These are phyloP conservation scores for Bertia moriformis DNA, from an alignment of 2,329 filamentous ascomycete genomes.

Conservation along the genomic window DNA sequence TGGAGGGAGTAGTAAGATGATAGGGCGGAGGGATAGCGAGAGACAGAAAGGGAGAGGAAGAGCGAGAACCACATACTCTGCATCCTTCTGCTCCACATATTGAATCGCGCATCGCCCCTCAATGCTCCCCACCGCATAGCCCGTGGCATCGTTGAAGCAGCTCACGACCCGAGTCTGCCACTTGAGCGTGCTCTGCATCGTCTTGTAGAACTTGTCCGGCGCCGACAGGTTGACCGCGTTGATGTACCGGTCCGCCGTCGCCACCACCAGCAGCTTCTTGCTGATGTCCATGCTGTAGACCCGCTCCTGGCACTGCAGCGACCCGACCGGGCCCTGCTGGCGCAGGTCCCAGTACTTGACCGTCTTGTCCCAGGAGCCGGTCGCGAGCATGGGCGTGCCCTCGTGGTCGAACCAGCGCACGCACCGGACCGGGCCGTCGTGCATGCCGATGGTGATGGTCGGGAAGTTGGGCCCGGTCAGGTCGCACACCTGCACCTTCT, in stretches of 20 bases:
- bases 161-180: constrained; percentile 14
- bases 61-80: constrained; percentile 9
- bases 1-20: background rate
- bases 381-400: constrained; percentile 11
- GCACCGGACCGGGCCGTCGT: constrained; percentile 14
- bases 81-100: constrained; percentile 7
- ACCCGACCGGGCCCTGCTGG: constrained; percentile 25
- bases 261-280: constrained; percentile 12
- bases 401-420: constrained; percentile 16
- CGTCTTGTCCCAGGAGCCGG: constrained; percentile 38
- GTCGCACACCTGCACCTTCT: constrained; percentile 13
- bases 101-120: constrained; percentile 13
- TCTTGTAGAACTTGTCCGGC: constrained; percentile 7
- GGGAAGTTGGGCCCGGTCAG: constrained; percentile 10
- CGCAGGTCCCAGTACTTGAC: constrained; percentile 42
- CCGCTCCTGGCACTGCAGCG: constrained; percentile 31
- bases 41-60: too few species aligned
- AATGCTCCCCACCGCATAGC: constrained; percentile 13
- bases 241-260: constrained; percentile 13
- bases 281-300: constrained; percentile 21
- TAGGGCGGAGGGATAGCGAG: background rate
- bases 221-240: constrained; percentile 16
- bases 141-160: constrained; percentile 10
- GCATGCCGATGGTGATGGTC: constrained; percentile 10
- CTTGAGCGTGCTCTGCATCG: constrained; percentile 9